Conservation (phyloP, 345 rosid species). For the Kernera saxatilis region DNA sequence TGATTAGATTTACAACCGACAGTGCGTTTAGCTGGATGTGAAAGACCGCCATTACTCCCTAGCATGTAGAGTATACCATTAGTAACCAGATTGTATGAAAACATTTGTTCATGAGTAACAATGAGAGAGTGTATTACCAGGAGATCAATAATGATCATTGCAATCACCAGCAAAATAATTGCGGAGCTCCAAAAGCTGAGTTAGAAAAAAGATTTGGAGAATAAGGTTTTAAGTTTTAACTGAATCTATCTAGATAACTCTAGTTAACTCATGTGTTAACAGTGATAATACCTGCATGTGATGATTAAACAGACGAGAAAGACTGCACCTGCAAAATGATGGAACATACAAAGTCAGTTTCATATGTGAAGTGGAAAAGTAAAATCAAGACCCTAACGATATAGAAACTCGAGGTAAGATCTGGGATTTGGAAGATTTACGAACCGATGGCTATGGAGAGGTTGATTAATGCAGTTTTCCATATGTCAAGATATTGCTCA, state of each 20-base stretch:
- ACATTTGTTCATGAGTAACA: not conserved
- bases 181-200: constrained; percentile 89
- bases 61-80: constrained; percentile 18
- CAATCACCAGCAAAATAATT: constrained; percentile 78
- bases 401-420: not conserved
- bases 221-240: no score
- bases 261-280: no score
- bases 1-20: constrained; percentile 90
- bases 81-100: not conserved
- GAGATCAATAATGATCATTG: constrained; percentile 84
- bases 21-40: constrained; percentile 89
- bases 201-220: not conserved
- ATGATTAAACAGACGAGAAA: constrained; percentile 81
- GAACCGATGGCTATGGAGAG: constrained; percentile 90
- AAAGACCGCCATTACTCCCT: constrained; percentile 96
- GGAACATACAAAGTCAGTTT: constrained; percentile 2
- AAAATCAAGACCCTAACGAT: constrained; percentile 2
- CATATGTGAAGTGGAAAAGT: not conserved
- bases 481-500: constrained; percentile 96
- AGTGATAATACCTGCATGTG: constrained; percentile 79
- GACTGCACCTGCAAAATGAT: constrained; percentile 61
- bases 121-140: constrained; percentile 44
- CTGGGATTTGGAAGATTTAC: constrained; percentile 31
- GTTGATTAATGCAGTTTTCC: constrained; percentile 92
- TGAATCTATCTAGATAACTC: no score